Conservation (phyloP, 2,329 filamentous ascomycete species). For the Thyridium curvatum region DNA sequence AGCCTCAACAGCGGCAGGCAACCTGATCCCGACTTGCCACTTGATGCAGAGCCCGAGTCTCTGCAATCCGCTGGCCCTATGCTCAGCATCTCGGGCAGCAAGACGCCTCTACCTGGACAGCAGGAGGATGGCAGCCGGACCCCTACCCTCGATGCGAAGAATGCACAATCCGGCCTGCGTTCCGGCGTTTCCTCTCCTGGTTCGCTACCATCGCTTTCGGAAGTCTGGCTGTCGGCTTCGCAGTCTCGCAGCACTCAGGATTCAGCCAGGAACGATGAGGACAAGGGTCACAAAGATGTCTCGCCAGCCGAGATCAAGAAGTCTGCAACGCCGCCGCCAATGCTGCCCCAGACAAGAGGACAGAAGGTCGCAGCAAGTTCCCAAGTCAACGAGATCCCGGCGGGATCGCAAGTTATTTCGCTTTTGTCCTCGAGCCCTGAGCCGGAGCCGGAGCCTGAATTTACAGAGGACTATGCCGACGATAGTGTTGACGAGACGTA, state of each 20-base stretch:
- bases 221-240: slow-evolving; percentile 33
- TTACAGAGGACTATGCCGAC: slow-evolving; percentile 28
- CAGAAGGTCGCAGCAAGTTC: neutral
- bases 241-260: slow-evolving; percentile 29
- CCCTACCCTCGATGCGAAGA: no score
- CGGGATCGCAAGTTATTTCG: slow-evolving; percentile 29
- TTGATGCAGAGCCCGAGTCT: slow-evolving; percentile 24
- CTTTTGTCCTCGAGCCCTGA: slow-evolving; percentile 25
- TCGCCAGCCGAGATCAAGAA: neutral
- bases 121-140: neutral
- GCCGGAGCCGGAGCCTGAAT: slow-evolving; percentile 19
- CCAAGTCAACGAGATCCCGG: slow-evolving; percentile 23
- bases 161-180: no score
- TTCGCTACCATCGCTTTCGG: slow-evolving; percentile 24
- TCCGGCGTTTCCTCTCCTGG: slow-evolving; percentile 3
- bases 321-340: neutral
- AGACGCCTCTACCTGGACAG: neutral
- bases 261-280: slow-evolving; percentile 18
- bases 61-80: slow-evolving; percentile 7
- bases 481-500: slow-evolving; percentile 31
- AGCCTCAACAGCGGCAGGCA: slow-evolving; percentile 44
- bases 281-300: slow-evolving; percentile 17
- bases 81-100: neutral
- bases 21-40: slow-evolving; percentile 33
- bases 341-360: neutral